Base-by-base conservation (phyloP, 192 early-diverging fungal species). In the Funneliformis geosporum region DNA sequence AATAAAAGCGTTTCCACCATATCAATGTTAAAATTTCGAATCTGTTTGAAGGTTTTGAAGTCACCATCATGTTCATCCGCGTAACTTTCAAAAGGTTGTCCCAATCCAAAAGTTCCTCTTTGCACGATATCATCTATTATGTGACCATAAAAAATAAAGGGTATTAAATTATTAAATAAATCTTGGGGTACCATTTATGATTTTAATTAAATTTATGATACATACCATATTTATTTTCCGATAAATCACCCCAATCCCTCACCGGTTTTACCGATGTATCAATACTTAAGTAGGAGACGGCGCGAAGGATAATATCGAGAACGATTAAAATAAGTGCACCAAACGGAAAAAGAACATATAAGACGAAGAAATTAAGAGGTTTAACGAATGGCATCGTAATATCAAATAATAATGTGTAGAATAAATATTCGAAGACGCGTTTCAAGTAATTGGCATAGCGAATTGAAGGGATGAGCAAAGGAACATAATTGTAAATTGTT, bases 1-100 rank as follows among this genome's bases (percentile, higher is more conserved):
- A 83, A 43, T 44, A 85, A 82, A 9, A 89, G 59, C 5, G 83
- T 79, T 38, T 85, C 79, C 7, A 86, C 83, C 23, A 87, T 81
- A 74, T 87, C 84, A 62, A 87, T 83, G 47, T 60, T 84, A 72
- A 84, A 84, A 28, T 18, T 25, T 62, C 60, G 2, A 62, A 27
- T 27, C 25, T 62, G 18, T 62, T 62, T 62, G 3, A 27, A 23
- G 14, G 3, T 60, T 12, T 12, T 60, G 12, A 60, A 0, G n/a
- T 60, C 59, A 60, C n/a, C n/a, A 18, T 60, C 14, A 2, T 33
- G 33, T 33, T 33, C 7, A 62, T 21, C 60, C 16, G 2, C 6
- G 25, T 62, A 6, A 27, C 16, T 21, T 7, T 8, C 7, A 7
- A 7, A 23, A 3, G 18, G 60, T 62, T 7, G 2, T 7, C n/a